Conservation (phyloP, 2,329 filamentous ascomycete species). For the Cryphonectria radicalis region DNA sequence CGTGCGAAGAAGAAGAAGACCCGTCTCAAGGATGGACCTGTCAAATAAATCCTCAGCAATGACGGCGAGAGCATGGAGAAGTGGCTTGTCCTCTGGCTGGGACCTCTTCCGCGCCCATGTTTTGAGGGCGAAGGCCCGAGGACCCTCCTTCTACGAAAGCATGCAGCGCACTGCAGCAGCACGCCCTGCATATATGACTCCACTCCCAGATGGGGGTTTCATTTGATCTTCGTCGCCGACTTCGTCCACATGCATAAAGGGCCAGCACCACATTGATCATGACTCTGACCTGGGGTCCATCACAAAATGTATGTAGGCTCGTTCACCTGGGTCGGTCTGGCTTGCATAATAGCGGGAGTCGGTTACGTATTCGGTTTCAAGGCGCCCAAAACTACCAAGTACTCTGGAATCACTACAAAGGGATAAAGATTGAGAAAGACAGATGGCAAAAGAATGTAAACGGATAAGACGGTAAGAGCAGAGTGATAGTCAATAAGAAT, state of each 20-base stretch:
- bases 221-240: slow-evolving; percentile 7
- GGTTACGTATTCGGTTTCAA: no score
- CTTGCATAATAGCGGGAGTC: neutral
- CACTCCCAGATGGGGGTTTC: slow-evolving; percentile 14
- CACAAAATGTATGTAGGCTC: no score
- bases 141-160: neutral
- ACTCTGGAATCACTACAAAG: neutral
- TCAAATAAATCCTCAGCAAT: neutral
- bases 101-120: neutral
- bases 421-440: neutral
- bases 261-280: no score
- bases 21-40: neutral
- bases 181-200: slow-evolving; percentile 9
- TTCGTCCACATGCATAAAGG: slow-evolving; percentile 2
- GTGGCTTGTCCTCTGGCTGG: neutral
- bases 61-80: slow-evolving; percentile 1
- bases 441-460: neutral
- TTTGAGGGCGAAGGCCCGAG: slow-evolving; percentile 11
- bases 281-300: no score
- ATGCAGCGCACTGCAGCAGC: neutral
- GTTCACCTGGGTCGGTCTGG: no score
- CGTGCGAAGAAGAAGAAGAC: neutral
- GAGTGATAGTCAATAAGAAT: neutral
- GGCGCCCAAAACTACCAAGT: neutral
- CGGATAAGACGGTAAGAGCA: neutral